Evolutionary conservation across 441 rosid species (phyloP).

Genomic region (Mallotus japonicus): DNA sequence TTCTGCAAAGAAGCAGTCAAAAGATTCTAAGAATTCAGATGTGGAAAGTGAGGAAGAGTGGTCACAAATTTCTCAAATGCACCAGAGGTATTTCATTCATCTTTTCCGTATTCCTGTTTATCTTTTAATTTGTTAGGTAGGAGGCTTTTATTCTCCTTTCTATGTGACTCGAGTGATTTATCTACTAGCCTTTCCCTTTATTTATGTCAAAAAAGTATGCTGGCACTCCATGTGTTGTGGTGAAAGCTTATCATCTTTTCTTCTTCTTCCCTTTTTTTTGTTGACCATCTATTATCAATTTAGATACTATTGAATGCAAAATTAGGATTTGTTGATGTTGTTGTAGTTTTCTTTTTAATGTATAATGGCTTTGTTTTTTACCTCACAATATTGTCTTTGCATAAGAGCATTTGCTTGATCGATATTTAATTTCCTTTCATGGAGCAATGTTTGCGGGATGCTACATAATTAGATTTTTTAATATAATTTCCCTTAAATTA

Average conservation of each 20-base stretch:
- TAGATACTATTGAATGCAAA: neutral
- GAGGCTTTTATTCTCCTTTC: neutral
- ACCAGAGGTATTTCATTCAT: conserved; percentile 46
- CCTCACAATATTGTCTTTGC: neutral
- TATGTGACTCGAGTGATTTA: neutral
- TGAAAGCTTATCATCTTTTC: neutral
- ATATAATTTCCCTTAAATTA: neutral
- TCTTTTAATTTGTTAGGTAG: neutral
- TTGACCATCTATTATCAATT: neutral
- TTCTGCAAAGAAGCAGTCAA: conserved; percentile 33
- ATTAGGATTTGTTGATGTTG: neutral
- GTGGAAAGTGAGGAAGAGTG: conserved; percentile 67
- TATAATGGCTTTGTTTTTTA: neutral
- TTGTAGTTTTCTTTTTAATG: neutral
- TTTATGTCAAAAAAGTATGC: neutral
- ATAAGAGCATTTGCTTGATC: neutral
- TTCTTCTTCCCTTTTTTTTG: neutral
- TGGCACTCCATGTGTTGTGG: neutral
- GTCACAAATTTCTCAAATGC: conserved; percentile 55
- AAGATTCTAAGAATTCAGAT: conserved; percentile 36
- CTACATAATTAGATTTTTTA: neutral
- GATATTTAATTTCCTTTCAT: neutral
- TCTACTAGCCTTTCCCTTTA: neutral
- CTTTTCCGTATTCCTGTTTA: neutral
- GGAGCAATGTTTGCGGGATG: neutral